A percentile compares a stretch with the other conserved stretches of the same genome.
phyloP scores from a whole-genome alignment of 352 stramenopile genomes.

The Phytophthora hibernalis region DNA sequence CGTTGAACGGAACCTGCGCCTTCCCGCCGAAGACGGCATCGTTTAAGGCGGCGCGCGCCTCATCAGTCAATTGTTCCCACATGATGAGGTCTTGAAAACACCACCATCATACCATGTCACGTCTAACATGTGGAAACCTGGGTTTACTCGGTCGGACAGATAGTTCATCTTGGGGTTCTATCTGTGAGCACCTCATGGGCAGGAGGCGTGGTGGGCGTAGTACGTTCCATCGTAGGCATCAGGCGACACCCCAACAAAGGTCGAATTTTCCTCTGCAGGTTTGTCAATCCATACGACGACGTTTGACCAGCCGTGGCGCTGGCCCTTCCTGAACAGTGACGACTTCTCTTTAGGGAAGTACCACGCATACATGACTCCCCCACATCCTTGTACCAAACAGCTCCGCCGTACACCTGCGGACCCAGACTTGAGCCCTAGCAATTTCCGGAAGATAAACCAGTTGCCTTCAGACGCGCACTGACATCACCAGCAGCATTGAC shows the following conservation, averaged over 20 bases:
- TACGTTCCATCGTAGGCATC: conserved; percentile 18
- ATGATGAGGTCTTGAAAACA: conserved; percentile 16
- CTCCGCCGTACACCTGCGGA: conserved; percentile 15
- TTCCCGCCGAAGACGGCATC: too few species aligned
- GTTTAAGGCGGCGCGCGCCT: conserved; percentile 11
- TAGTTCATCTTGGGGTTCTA: conserved; percentile 25
- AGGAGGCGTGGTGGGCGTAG: conserved; percentile 21
- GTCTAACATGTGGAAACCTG: too few species aligned
- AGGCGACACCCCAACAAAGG: conserved; percentile 11
- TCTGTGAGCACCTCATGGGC: conserved; percentile 5
- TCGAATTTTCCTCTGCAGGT: conserved; percentile 10
- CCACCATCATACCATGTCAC: conserved; percentile 15
- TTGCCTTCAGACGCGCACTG: conserved; percentile 24
- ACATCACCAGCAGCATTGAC: conserved; percentile 35
- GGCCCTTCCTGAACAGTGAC: conserved; percentile 14
- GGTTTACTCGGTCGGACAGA: background rate
- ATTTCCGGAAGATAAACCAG: background rate
- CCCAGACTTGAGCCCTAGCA: conserved; percentile 9
- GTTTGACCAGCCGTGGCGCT: conserved; percentile 44
- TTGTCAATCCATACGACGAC: conserved; percentile 45
- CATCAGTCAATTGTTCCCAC: conserved; percentile 18
- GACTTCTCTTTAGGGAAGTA: conserved; percentile 51
- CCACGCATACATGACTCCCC: conserved; percentile 41
- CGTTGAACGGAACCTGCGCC: conserved; percentile 29
- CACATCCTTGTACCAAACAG: conserved; percentile 2